phyloP scores from a whole-genome alignment of 2,329 filamentous ascomycete genomes.

The Xylaria multiplex region DNA sequence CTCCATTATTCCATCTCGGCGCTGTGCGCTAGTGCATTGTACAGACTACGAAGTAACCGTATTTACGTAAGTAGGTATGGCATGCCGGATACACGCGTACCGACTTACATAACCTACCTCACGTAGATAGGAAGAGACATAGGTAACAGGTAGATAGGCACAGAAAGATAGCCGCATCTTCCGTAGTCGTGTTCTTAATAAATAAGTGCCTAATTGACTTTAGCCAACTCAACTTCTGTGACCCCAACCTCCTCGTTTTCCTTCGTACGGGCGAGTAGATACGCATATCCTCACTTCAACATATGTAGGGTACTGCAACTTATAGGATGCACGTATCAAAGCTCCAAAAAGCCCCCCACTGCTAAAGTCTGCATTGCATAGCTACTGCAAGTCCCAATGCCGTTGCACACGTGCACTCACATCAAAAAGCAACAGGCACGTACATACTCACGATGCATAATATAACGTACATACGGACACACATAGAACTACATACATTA shows the following conservation, averaged over 20 bases:
- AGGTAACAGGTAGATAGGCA: background rate
- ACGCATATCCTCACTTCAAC: background rate
- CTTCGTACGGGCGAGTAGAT: background rate
- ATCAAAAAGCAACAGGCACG: background rate
- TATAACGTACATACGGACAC: background rate
- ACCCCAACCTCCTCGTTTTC: background rate
- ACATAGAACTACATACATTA: background rate
- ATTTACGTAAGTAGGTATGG: constrained; percentile 15
- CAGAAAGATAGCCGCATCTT: background rate
- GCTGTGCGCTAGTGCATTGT: background rate
- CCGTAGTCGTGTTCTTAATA: background rate
- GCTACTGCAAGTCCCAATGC: background rate
- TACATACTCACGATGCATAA: background rate
- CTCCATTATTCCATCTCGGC: background rate
- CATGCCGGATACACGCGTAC: background rate
- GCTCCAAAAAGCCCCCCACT: background rate
- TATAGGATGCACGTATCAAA: background rate
- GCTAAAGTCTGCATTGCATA: background rate
- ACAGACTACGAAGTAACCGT: constrained; percentile 7
- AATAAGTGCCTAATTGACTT: constrained; percentile 6
- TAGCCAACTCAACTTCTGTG: background rate
- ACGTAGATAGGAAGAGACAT: background rate
- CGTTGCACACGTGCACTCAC: background rate
- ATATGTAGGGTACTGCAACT: background rate
- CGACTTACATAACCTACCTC: background rate